Percentiles rank a stretch among this genome's conserved stretches.
phyloP scores from a whole-genome alignment of 768 basidiomycete genomes.

The Lentinula sp. region DNA sequence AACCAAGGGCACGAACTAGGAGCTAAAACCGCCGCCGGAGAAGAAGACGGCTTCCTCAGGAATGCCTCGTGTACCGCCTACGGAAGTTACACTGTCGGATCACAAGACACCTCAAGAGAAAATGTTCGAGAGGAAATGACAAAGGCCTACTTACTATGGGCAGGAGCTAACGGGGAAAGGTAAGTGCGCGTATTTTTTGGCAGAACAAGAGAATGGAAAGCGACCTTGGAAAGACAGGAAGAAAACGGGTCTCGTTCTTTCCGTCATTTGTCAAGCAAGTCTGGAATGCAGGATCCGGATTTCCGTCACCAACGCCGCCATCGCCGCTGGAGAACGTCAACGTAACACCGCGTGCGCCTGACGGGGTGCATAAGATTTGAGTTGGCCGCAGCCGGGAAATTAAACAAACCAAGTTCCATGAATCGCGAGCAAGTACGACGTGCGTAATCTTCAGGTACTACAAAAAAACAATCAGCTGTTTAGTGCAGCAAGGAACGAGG shows the following conservation, averaged over 20 bases:
- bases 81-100: conserved; percentile 53
- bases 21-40: conserved; percentile 73
- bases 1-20: conserved; percentile 35
- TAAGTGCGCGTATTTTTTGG: not conserved
- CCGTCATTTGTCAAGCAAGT: conserved; percentile 44
- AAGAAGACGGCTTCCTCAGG: conserved; percentile 57
- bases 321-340: conserved; percentile 51
- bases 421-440: conserved; percentile 39
- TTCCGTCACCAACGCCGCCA: conserved; percentile 44
- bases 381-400: not conserved
- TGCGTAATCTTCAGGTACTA: conserved; percentile 43
- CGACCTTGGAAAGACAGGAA: conserved; percentile 33
- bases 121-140: not conserved
- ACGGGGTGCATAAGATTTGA: not conserved
- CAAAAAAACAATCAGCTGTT: not conserved
- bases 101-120: not conserved
- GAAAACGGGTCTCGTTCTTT: conserved; percentile 31
- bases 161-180: conserved; percentile 19
- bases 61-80: conserved; percentile 48
- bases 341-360: conserved; percentile 45
- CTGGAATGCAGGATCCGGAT: conserved; percentile 32
- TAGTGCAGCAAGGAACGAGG: not conserved
- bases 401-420: conserved; percentile 32
- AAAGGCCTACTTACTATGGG: conserved; percentile 45
- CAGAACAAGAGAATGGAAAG: not conserved